Percentiles rank a stretch among this genome's conserved stretches.
phyloP scores from a whole-genome alignment of 1,284 basidiomycete species.

The Fistulinella staudtii region DNA sequence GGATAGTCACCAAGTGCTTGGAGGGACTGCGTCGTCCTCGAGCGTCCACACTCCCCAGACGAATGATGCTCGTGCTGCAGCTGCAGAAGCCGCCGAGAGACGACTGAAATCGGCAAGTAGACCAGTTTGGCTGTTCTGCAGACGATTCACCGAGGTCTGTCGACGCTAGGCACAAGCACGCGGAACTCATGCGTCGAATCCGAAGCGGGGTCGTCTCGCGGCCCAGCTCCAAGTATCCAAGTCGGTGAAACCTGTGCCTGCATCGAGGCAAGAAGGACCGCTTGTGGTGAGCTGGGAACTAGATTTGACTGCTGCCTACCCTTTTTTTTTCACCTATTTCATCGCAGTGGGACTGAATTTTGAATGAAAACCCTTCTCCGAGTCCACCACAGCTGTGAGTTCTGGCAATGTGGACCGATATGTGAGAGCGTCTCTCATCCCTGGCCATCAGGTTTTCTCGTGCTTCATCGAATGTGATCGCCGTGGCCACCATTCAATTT shows the following conservation, averaged over 20 bases:
- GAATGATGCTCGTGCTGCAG: conserved; percentile 54
- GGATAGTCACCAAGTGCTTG: conserved; percentile 54
- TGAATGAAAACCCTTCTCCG: conserved; percentile 19
- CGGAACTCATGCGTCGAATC: conserved; percentile 59
- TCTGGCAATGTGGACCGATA: conserved; percentile 18
- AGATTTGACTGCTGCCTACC: conserved; percentile 14
- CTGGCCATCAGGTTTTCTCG: conserved; percentile 35
- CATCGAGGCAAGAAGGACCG: conserved; percentile 50
- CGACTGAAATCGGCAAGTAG: conserved; percentile 56
- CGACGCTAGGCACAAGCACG: conserved; percentile 48
- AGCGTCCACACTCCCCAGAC: conserved; percentile 26
- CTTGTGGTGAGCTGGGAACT: conserved; percentile 53
- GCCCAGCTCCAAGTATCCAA: conserved; percentile 51
- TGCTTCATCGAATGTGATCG: conserved; percentile 32
- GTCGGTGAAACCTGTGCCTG: conserved; percentile 43
- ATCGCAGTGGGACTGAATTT: conserved; percentile 31
- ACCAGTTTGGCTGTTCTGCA: conserved; percentile 8
- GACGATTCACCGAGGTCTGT: conserved; percentile 18
- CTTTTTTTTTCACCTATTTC: conserved; percentile 28
- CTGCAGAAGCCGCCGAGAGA: conserved; percentile 67
- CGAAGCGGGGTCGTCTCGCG: conserved; percentile 61
- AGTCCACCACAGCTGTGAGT: conserved; percentile 23
- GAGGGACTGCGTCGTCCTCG: conserved; percentile 25
- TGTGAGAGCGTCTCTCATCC: conserved; percentile 19
- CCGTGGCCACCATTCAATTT: conserved; percentile 31